Evolutionary conservation across 2,329 filamentous ascomycete species (phyloP).

Genomic region (Ophiostoma fasciatum): DNA sequence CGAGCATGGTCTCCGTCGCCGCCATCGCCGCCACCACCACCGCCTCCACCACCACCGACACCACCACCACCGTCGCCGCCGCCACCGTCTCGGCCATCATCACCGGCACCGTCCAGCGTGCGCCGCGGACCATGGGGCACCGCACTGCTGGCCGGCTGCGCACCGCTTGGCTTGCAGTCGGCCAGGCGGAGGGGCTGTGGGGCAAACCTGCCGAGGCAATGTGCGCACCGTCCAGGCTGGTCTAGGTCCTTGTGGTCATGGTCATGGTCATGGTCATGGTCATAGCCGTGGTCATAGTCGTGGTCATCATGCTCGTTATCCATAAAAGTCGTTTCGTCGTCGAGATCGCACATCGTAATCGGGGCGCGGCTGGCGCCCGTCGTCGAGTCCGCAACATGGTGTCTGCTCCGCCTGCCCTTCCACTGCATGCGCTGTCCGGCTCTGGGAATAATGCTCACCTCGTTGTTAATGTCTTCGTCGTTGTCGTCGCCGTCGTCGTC

Average conservation of each 20-base stretch:
- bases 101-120: not conserved
- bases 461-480: constrained; percentile 56
- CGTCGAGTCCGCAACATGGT: too few species aligned
- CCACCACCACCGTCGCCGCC: not conserved
- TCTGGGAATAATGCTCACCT: constrained; percentile 35
- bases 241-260: not conserved
- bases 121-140: too few species aligned
- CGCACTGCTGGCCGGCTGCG: not conserved
- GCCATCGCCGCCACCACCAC: not conserved
- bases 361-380: too few species aligned
- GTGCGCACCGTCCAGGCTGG: not conserved
- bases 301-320: not conserved
- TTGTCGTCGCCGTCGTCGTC: constrained; percentile 86
- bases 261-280: not conserved
- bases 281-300: too few species aligned
- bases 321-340: not conserved
- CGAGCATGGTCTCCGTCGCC: not conserved
- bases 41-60: not conserved
- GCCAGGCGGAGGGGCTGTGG: too few species aligned
- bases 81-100: too few species aligned
- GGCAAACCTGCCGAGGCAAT: too few species aligned
- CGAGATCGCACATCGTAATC: too few species aligned
- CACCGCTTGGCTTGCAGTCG: constrained; percentile 2
- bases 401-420: not conserved
- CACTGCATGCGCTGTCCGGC: not conserved